Evolutionary conservation across 352 stramenopile genomes (phyloP).

Genomic region (Phytopythium mirpurense): DNA sequence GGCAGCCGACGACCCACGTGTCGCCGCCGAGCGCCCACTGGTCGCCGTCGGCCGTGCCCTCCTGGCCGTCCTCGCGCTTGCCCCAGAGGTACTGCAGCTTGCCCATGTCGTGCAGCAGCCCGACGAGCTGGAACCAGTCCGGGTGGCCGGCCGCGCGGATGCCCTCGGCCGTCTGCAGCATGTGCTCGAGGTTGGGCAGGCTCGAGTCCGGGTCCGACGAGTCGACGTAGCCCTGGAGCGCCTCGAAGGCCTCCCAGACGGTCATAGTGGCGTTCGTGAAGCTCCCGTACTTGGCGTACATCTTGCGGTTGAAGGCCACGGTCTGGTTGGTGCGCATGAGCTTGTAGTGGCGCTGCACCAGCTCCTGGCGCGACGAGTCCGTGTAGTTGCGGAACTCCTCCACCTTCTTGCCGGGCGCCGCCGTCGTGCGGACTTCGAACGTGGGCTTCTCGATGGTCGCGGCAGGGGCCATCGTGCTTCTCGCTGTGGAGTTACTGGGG

Average conservation of each 20-base stretch:
- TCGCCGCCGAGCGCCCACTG: slow-evolving; percentile 93
- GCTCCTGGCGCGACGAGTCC: slow-evolving; percentile 54
- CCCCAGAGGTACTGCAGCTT: slow-evolving; percentile 95
- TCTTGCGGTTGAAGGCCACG: slow-evolving; percentile 62
- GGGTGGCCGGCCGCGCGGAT: slow-evolving; percentile 87
- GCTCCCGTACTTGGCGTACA: slow-evolving; percentile 63
- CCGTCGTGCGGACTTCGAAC: slow-evolving; percentile 32
- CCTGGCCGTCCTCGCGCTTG: slow-evolving; percentile 71
- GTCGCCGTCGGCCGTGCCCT: slow-evolving; percentile 82
- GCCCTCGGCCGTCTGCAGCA: slow-evolving; percentile 92
- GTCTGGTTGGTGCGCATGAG: slow-evolving; percentile 78
- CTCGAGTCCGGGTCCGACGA: slow-evolving; percentile 89
- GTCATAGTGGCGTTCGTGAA: slow-evolving; percentile 86
- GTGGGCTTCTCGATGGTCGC: slow-evolving; percentile 8
- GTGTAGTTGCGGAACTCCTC: slow-evolving; percentile 82
- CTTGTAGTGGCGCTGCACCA: slow-evolving; percentile 70
- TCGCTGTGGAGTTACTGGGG: not conserved
- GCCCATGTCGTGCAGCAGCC: slow-evolving; percentile 92
- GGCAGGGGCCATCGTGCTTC: slow-evolving; percentile 11
- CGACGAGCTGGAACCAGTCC: slow-evolving; percentile 91
- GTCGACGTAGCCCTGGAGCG: slow-evolving; percentile 91
- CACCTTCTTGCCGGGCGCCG: slow-evolving; percentile 45
- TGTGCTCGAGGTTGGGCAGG: slow-evolving; percentile 90
- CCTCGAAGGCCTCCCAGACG: slow-evolving; percentile 87
- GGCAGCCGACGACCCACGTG: slow-evolving; percentile 90